These are phyloP conservation scores for Gossypium turneri DNA, from an alignment of 345 rosid genomes.

Conservation along the genomic window DNA sequence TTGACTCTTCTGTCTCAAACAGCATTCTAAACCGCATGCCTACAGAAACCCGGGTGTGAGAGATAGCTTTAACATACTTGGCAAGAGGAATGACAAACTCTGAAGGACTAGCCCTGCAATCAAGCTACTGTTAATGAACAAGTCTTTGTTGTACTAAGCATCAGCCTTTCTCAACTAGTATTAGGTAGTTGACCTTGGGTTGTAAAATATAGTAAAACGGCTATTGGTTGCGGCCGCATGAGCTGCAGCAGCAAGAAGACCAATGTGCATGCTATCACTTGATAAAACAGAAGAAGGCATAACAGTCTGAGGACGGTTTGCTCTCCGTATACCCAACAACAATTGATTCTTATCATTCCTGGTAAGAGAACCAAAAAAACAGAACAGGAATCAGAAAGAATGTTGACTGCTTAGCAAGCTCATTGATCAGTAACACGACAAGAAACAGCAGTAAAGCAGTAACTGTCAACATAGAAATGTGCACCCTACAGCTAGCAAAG, in stretches of 20 bases:
- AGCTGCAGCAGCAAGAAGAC: conserved; percentile 97
- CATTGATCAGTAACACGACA: background rate
- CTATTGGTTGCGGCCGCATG: conserved; percentile 95
- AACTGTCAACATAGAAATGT: background rate
- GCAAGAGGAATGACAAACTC: conserved; percentile 55
- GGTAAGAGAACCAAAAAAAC: background rate
- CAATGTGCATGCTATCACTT: conserved; percentile 98
- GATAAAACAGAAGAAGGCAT: conserved; percentile 86
- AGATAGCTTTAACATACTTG: conserved; percentile 48
- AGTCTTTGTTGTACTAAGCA: background rate
- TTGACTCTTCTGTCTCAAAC: conserved; percentile 63
- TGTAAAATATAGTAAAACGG: conserved; percentile 85
- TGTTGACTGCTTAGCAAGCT: background rate
- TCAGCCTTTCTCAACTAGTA: background rate
- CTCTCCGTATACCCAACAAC: conserved; percentile 72
- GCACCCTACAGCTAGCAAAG: background rate
- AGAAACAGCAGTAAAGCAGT: background rate
- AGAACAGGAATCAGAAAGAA: background rate
- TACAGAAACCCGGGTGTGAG: conserved; percentile 48
- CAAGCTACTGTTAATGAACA: conserved; percentile 10
- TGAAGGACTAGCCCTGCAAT: conserved; percentile 58
- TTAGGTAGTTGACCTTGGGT: conserved; percentile 56
- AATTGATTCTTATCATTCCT: conserved; percentile 92
- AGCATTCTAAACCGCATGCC: conserved; percentile 69
- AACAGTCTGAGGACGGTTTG: conserved; percentile 77